Base-by-base conservation (phyloP, 2,329 filamentous ascomycete species). In the Exophiala aquamarina region DNA sequence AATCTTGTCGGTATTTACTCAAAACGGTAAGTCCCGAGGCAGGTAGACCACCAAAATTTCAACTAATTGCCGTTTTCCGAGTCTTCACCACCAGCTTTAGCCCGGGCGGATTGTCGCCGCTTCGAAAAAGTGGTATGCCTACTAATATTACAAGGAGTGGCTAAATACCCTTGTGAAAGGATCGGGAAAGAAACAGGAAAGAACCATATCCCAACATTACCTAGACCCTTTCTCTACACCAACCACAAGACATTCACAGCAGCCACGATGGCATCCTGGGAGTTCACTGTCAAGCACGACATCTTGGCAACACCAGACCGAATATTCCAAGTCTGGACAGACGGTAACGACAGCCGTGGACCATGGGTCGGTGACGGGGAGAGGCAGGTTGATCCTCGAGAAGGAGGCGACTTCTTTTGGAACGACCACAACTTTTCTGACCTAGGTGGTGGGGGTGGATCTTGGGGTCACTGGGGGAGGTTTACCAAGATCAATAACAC, bases 261-360 rank as follows among this genome's bases (percentile, higher is more conserved):
- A 39, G 19, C 19, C 17, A 39, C 7, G 6, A 34, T 34, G 32
- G 32, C 32, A 18, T 7, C 32, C 8, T 34, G 32, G 32, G 32
- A 34, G 17, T 34, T 42, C 40, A 34, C 23, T 5, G 40, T 34
- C 5, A 4, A 32, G 10, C 40, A 42, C 15, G 9, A 17, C 6
- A 18, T 42, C 14, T 8, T 18, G 23, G 40, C n/a, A 5, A 42
- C 11, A 6, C 40, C 40, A n/a, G 40, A 42, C 9, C 5, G 21
- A 18, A n/a, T 42, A 4, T 42, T 17, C 18, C 13, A 42, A 33
- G 19, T 42, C 40, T 42, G 40, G 40, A n/a, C 33, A 7, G 40
- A 42, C 33, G 40, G 40, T 4, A 42, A 42, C 28, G 40, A 42
- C 40, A 23, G 40, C n/a, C 40, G 40, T 8, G 40, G 40, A 14